Evolutionary conservation across 257 asterid genomes (phyloP).

Genomic region (Lycium ferocissimum): DNA sequence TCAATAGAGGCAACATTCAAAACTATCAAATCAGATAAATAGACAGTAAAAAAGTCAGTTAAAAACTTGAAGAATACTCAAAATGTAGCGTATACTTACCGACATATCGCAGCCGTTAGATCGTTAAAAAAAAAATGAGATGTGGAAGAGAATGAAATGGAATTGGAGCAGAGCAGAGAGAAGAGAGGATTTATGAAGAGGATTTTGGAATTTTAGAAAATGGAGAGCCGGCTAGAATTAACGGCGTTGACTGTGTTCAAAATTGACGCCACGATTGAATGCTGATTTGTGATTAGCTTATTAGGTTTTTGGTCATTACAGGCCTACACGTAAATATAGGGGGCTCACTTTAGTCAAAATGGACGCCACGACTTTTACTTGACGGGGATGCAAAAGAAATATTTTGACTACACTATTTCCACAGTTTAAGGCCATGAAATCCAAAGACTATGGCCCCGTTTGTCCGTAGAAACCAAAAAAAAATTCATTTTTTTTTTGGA

Average conservation of each 20-base stretch:
- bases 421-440: no score
- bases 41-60: not conserved
- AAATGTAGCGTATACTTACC: constrained; percentile 49
- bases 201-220: constrained; percentile 28
- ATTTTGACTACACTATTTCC: no score
- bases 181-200: constrained; percentile 32
- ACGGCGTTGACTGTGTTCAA: constrained; percentile 47
- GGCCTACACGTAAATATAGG: constrained; percentile 42
- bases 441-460: no score
- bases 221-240: constrained; percentile 38
- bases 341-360: not conserved
- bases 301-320: constrained; percentile 29
- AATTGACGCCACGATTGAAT: not conserved
- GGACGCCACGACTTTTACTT: not conserved
- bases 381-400: no score
- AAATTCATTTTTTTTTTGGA: no score
- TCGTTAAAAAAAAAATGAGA: not conserved
- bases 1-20: not conserved
- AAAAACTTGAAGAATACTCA: not conserved
- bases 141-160: constrained; percentile 3
- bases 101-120: constrained; percentile 48
- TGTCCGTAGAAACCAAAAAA: no score
- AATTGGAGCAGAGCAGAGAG: not conserved
- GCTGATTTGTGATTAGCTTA: not conserved
- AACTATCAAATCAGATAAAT: not conserved